Base-by-base conservation (phyloP, 1,139 yeast genomes). In the Candida dubliniensis region DNA sequence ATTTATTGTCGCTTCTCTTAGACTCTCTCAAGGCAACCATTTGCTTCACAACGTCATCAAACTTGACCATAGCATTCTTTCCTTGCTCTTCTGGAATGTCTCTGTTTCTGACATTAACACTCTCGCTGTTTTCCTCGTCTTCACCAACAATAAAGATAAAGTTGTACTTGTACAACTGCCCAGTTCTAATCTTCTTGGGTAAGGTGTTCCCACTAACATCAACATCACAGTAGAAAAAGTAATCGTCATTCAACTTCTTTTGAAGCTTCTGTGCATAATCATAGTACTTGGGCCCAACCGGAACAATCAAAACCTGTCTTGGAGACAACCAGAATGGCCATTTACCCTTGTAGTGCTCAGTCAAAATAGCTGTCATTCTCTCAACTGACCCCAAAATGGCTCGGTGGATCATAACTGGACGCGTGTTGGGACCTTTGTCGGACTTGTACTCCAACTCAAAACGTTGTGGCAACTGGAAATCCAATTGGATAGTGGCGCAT, bases 321-420 rank as follows among this genome's bases (percentile, higher is more conserved):
- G 99, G 99, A 29, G 97, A 90, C 60, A 93, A 77, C 99, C 99
- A 93, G 79, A 93, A 86, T 60, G 99, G 99, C 98, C 98, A 91
- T 67, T 88, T 90, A 61, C 99, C 99, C 63, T 91, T 95, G 72
- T 77, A 91, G 71, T 93, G 98, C 68, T 93, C 99, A 48, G 96
- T 90, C 68, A 93, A 82, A 58, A 93, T 89, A 50, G 96, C 98
- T 55, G 96, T 86, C 96, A 93, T 90, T 78, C 99, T 86, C 76
- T 93, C 99, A 44, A 93, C 93, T 35, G 97, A 90, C 49, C 99
- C 99, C 66, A 90, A 82, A 54, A 93, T 87, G 55, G 99, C 99
- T 74, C 99, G 87, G 73, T 93, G 99, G 61, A 93, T 90, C 98
- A 93, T 93, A 46, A 93, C 98, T 40, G 99, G 99, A 69, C 95